phyloP scores from a whole-genome alignment of 352 stramenopile genomes.

The Phytophthora hybrid region DNA sequence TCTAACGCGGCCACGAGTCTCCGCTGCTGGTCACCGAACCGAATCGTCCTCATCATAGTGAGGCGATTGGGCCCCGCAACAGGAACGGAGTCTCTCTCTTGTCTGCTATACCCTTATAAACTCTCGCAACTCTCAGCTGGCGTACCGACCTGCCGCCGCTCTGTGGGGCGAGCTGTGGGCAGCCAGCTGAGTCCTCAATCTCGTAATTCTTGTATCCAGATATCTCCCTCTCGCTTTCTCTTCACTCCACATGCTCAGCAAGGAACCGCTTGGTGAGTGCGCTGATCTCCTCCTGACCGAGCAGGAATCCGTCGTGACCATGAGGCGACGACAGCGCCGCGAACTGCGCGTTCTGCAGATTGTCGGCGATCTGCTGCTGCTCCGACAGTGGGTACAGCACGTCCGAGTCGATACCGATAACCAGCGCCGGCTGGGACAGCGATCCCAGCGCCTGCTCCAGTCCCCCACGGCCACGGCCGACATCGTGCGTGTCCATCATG shows the following conservation, averaged over 20 bases:
- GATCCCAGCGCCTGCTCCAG: constrained; percentile 69
- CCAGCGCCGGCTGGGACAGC: constrained; percentile 80
- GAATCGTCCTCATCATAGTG: constrained; percentile 31
- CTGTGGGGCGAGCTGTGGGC: constrained; percentile 35
- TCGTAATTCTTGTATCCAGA: constrained; percentile 7
- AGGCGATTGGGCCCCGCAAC: constrained; percentile 33
- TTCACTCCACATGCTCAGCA: constrained; percentile 43
- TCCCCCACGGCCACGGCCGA: constrained; percentile 84
- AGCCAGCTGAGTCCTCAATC: constrained; percentile 23
- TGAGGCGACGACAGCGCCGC: constrained; percentile 91
- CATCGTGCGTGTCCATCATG: constrained; percentile 97
- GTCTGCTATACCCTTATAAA: constrained; percentile 19
- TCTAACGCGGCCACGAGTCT: constrained; percentile 20
- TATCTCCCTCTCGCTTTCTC: constrained; percentile 9
- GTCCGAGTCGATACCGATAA: constrained; percentile 96
- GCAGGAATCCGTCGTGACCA: constrained; percentile 97
- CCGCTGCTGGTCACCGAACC: constrained; percentile 39
- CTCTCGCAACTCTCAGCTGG: constrained; percentile 16
- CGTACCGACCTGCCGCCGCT: constrained; percentile 40
- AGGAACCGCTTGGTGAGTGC: constrained; percentile 70
- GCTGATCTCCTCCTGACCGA: constrained; percentile 95
- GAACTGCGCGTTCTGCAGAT: constrained; percentile 88
- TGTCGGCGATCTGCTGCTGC: constrained; percentile 89
- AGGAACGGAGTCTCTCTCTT: constrained; percentile 35
- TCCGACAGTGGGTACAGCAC: constrained; percentile 95